Evolutionary conservation across 306 rosid genomes (phyloP).

Genomic region (Pterocarpus macrocarpus): DNA sequence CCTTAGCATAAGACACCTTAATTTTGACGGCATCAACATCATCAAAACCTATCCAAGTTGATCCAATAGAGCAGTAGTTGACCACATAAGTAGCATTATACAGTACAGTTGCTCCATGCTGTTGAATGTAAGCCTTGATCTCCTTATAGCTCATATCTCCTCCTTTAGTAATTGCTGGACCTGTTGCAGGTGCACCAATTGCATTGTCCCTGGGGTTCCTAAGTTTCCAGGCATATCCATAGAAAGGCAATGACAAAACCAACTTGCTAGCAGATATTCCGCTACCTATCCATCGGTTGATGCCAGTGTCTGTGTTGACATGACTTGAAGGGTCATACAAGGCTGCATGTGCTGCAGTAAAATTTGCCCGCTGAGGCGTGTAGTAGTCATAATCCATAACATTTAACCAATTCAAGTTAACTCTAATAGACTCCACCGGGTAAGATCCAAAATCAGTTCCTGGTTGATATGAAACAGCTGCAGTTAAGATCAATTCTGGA

Average conservation of each 20-base stretch:
- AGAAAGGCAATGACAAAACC: slow-evolving; percentile 56
- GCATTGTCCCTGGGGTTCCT: slow-evolving; percentile 9
- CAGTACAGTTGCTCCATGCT: not conserved
- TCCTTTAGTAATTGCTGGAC: slow-evolving; percentile 13
- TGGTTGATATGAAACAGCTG: slow-evolving; percentile 43
- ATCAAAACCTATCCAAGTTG: slow-evolving; percentile 55
- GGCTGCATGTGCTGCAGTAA: slow-evolving; percentile 42
- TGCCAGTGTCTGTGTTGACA: slow-evolving; percentile 17
- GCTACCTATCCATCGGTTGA: slow-evolving; percentile 34
- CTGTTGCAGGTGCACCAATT: slow-evolving; percentile 47
- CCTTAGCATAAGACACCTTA: slow-evolving; percentile 55
- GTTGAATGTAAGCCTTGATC: slow-evolving; percentile 28
- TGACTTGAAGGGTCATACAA: slow-evolving; percentile 43
- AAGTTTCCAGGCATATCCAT: slow-evolving; percentile 55
- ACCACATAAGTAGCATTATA: slow-evolving; percentile 51
- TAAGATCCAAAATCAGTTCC: not conserved
- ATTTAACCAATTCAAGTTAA: slow-evolving; percentile 55
- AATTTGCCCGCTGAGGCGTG: not conserved
- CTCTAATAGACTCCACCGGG: slow-evolving; percentile 44
- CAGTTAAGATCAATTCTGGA: slow-evolving; percentile 35
- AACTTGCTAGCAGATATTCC: slow-evolving; percentile 39
- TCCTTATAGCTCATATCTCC: slow-evolving; percentile 37
- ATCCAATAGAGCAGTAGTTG: slow-evolving; percentile 41
- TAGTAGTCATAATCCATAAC: slow-evolving; percentile 45
- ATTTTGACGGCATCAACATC: slow-evolving; percentile 40